These are phyloP conservation scores for Pseudogymnoascus sp. DNA, from an alignment of 2,329 filamentous ascomycete species.

Conservation along the genomic window DNA sequence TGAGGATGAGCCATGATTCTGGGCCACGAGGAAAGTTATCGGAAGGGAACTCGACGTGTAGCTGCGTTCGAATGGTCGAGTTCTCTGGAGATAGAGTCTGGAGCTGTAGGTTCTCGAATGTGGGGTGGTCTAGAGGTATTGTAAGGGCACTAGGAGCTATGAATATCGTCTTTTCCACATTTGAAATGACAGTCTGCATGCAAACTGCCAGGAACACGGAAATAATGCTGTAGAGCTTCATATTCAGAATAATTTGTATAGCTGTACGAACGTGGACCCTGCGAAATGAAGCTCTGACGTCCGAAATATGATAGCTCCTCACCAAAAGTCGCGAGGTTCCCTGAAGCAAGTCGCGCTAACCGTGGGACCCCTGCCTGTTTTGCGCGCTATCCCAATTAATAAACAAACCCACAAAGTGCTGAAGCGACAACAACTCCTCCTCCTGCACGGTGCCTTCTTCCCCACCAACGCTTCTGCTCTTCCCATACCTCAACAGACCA, in stretches of 20 bases:
- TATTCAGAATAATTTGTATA: neutral
- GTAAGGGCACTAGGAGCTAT: constrained; percentile 55
- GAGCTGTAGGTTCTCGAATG: constrained; percentile 55
- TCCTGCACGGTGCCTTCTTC: constrained; percentile 16
- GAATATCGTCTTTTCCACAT: constrained; percentile 90
- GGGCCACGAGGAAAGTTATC: constrained; percentile 45
- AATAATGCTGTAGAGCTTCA: constrained; percentile 16
- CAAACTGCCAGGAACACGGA: constrained; percentile 17
- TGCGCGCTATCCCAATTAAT: constrained; percentile 11
- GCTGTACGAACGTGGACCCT: neutral
- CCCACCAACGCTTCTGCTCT: constrained; percentile 18
- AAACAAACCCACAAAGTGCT: constrained; percentile 13
- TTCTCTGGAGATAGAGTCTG: constrained; percentile 53
- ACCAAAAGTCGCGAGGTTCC: neutral
- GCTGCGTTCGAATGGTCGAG: constrained; percentile 51
- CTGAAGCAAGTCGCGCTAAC: constrained; percentile 4
- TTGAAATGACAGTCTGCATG: constrained; percentile 45
- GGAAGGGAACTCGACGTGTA: constrained; percentile 63
- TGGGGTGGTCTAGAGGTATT: constrained; percentile 49
- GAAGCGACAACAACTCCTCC: constrained; percentile 9
- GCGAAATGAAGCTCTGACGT: constrained; percentile 7
- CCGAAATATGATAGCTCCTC: neutral
- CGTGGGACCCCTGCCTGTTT: constrained; percentile 6
- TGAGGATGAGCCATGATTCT: constrained; percentile 73
- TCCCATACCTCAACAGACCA: constrained; percentile 18